Conservation (phyloP, 176 grass and related monocot species). For the Rhynchospora pubera region DNA sequence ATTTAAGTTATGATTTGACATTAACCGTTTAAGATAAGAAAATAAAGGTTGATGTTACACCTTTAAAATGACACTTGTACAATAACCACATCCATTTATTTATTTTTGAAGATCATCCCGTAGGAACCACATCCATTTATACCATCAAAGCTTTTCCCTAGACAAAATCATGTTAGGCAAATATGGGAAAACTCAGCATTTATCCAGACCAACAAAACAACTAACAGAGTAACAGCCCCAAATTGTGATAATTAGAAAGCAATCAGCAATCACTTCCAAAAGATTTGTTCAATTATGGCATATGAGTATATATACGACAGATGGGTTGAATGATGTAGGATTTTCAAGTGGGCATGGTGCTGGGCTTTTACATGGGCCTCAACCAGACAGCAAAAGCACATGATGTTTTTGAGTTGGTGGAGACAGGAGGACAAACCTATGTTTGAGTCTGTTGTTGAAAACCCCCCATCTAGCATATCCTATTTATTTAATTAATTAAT, state of each 20-base stretch:
- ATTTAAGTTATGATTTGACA: not conserved
- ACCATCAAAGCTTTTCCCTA: not conserved
- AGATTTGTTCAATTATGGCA: slow-evolving; percentile 13
- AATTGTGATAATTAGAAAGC: not conserved
- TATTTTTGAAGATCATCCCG: too few relatives aligned
- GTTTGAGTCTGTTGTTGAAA: not conserved
- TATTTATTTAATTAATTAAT: not conserved
- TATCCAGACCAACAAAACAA: not conserved
- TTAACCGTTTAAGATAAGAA: not conserved
- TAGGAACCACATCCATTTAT: not conserved
- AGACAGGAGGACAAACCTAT: not conserved
- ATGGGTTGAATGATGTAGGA: not conserved
- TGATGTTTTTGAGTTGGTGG: not conserved
- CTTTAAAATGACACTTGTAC: slow-evolving; percentile 7
- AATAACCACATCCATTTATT: not conserved
- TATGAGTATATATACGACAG: too few relatives aligned
- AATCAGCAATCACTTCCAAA: not conserved
- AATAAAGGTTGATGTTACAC: not conserved
- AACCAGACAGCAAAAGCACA: not conserved
- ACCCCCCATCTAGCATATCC: not conserved
- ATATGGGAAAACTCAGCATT: not conserved
- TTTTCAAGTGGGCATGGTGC: not conserved
- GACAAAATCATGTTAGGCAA: not conserved
- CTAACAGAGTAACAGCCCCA: not conserved
- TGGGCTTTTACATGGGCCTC: not conserved